Evolutionary conservation across 495 filamentous ascomycete species (phyloP).

Genomic region (Talaromyces thailandensis): DNA sequence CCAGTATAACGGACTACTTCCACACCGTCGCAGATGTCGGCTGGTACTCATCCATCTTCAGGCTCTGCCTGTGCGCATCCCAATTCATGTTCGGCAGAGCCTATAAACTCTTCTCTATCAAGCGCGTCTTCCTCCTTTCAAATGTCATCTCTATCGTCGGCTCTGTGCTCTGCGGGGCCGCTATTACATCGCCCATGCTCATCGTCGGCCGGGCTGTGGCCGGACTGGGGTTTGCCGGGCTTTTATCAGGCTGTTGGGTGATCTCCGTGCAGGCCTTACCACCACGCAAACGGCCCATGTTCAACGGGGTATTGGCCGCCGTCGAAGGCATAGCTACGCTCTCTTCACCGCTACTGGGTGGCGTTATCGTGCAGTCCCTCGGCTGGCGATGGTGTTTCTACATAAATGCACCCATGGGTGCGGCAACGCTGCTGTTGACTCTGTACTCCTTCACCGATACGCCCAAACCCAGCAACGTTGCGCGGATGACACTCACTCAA

Average conservation of each 20-base stretch:
- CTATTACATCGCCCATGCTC: conserved; percentile 20
- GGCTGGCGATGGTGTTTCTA: conserved; percentile 64
- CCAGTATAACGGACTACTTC: conserved; percentile 39
- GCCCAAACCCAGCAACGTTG: conserved; percentile 17
- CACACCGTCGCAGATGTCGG: conserved; percentile 33
- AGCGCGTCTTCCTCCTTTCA: conserved; percentile 35
- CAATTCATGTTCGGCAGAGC: conserved; percentile 52
- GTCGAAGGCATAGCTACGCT: conserved; percentile 42
- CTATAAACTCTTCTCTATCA: conserved; percentile 12
- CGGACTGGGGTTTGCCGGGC: conserved; percentile 23
- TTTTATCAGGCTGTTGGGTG: conserved; percentile 35
- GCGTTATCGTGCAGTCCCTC: conserved; percentile 41
- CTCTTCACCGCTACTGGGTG: conserved; percentile 35
- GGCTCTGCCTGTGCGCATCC: conserved; percentile 42
- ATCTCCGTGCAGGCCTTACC: conserved; percentile 32
- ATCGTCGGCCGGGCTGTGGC: conserved; percentile 27
- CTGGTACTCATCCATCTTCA: conserved; percentile 48
- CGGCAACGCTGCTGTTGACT: conserved; percentile 15
- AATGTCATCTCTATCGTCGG: conserved; percentile 48
- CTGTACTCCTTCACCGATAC: conserved; percentile 12
- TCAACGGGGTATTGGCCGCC: conserved; percentile 13
- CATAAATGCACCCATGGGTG: conserved; percentile 42
- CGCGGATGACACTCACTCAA: conserved; percentile 15
- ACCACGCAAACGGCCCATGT: conserved; percentile 26
- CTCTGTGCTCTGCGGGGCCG: conserved; percentile 18